These are phyloP conservation scores for Neolentinus lepideus DNA, from an alignment of 1,284 basidiomycete genomes.

Conservation along the genomic window DNA sequence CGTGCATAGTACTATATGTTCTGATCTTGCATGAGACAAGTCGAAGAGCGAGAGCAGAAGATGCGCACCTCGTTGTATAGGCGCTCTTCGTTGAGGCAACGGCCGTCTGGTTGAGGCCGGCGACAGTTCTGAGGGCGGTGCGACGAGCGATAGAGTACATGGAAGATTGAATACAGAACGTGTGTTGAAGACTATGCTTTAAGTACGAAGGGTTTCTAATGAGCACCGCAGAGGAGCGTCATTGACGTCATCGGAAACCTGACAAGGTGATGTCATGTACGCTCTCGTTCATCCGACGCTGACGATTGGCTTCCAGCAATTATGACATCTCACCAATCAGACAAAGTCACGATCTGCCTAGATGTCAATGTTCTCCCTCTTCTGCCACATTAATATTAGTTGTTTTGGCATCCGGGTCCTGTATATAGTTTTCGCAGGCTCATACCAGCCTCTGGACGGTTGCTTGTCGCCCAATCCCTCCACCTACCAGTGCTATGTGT, in stretches of 20 bases:
- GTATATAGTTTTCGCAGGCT: no score
- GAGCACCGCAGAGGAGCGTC: neutral
- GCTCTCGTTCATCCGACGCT: neutral
- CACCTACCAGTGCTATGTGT: no score
- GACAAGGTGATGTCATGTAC: neutral
- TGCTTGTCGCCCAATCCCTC: no score
- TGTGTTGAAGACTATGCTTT: neutral
- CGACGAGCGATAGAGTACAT: constrained; percentile 1
- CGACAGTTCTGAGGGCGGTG: neutral
- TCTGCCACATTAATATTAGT: no score
- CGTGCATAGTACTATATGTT: constrained; percentile 48
- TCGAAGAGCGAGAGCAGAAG: no score
- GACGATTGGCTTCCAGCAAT: neutral
- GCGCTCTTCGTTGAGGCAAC: neutral
- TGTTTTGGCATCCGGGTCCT: no score
- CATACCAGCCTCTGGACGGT: no score
- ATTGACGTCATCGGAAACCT: neutral
- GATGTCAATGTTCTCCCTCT: neutral
- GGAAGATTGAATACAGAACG: neutral
- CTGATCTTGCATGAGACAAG: neutral
- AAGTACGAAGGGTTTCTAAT: neutral
- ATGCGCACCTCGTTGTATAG: neutral
- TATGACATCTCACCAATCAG: neutral
- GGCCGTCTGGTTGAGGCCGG: neutral
- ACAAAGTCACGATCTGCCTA: neutral